Evolutionary conservation across 495 filamentous ascomycete genomes (phyloP).

Genomic region (Penicillium lividum): DNA sequence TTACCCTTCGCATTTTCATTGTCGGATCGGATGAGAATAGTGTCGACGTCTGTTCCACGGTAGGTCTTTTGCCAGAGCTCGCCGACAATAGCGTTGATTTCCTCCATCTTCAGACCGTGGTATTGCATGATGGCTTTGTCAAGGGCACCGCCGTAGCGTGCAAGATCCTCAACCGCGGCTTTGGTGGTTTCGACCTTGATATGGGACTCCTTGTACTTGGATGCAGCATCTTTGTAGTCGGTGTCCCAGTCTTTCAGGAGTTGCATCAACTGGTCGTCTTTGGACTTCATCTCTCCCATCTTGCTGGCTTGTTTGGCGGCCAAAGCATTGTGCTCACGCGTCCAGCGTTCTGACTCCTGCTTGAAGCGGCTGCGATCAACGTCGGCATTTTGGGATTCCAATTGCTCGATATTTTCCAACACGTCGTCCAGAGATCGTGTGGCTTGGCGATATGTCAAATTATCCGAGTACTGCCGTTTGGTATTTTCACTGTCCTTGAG

Average conservation of each 20-base stretch:
- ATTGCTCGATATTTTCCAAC: constrained; percentile 66
- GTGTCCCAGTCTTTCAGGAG: constrained; percentile 76
- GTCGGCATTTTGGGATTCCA: constrained; percentile 78
- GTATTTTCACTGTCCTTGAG: constrained; percentile 75
- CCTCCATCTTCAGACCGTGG: constrained; percentile 95
- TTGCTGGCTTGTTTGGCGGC: constrained; percentile 62
- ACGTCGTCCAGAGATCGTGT: constrained; percentile 66
- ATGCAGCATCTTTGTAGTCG: constrained; percentile 82
- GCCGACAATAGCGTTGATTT: constrained; percentile 92
- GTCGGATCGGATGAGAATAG: constrained; percentile 90
- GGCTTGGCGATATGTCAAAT: constrained; percentile 77
- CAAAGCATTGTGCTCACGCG: constrained; percentile 58
- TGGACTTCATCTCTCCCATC: constrained; percentile 72
- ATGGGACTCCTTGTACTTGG: constrained; percentile 81
- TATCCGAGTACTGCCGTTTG: constrained; percentile 81
- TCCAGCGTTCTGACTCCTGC: constrained; percentile 65
- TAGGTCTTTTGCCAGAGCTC: constrained; percentile 98
- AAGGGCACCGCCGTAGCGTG: constrained; percentile 73
- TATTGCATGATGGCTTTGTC: constrained; percentile 97
- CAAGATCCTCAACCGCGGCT: constrained; percentile 87
- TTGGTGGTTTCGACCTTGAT: constrained; percentile 93
- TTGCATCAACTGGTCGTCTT: constrained; percentile 73
- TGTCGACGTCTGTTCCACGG: constrained; percentile 96
- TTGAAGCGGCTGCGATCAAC: constrained; percentile 76
- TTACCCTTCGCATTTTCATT: constrained; percentile 73